Conservation (phyloP, 805 yeast species). For the Wickerhamomyces chaumierensis region DNA sequence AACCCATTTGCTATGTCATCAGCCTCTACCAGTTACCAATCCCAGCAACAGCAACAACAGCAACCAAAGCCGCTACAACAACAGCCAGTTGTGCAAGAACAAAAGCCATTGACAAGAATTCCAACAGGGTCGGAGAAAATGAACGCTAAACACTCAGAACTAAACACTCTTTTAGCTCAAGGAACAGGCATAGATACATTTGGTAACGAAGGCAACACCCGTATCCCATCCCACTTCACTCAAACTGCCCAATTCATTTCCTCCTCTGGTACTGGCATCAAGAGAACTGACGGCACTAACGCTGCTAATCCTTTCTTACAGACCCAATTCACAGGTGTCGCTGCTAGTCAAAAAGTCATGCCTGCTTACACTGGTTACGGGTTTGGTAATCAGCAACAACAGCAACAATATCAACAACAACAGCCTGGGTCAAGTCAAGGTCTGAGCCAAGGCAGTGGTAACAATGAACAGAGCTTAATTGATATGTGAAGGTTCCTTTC, state of each 20-base stretch:
- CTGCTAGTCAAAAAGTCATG: slow-evolving; percentile 52
- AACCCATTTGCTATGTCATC: slow-evolving; percentile 58
- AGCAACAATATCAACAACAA: slow-evolving; percentile 7
- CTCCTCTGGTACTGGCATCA: slow-evolving; percentile 74
- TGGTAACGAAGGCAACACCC: slow-evolving; percentile 73
- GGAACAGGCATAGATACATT: slow-evolving; percentile 93
- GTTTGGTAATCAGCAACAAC: slow-evolving; percentile 62
- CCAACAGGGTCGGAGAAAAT: slow-evolving; percentile 44
- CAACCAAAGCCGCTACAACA: slow-evolving; percentile 11
- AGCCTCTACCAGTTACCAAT: background rate
- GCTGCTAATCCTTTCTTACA: slow-evolving; percentile 32
- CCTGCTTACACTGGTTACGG: slow-evolving; percentile 92
- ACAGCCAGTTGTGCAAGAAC: slow-evolving; percentile 18
- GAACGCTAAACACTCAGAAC: slow-evolving; percentile 52
- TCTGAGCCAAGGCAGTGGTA: slow-evolving; percentile 2
- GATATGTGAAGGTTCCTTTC: slow-evolving; percentile 18
- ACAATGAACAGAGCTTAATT: slow-evolving; percentile 18
- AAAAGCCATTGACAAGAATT: slow-evolving; percentile 27
- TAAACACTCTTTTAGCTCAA: slow-evolving; percentile 66
- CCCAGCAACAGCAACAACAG: slow-evolving; percentile 5
- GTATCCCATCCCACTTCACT: slow-evolving; percentile 91
- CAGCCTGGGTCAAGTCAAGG: slow-evolving; percentile 8
- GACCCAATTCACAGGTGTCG: slow-evolving; percentile 65
- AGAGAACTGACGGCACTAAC: slow-evolving; percentile 12
- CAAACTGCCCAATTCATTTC: slow-evolving; percentile 70